Base-by-base conservation (phyloP, 768 basidiomycete species). In the Leccinum fibrillosum region DNA sequence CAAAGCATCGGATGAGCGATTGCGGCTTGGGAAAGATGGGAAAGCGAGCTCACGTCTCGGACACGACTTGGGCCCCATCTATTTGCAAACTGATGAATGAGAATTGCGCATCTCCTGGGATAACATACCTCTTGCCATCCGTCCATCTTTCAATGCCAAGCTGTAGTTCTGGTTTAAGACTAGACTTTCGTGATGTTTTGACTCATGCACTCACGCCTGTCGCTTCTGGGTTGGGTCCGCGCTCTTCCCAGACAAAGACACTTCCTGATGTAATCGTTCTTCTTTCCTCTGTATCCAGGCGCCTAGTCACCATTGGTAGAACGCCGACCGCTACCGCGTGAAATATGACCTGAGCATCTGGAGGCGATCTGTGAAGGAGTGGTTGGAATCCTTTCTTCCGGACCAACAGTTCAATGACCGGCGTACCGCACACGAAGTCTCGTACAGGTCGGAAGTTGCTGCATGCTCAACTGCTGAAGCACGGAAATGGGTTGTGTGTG, bases 161-260 rank as follows among this genome's bases (percentile, higher is more conserved):
- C 86, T 89, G 13, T 19, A 52, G 30, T 1, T 39, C 25, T 28
- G 10, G 63, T 60, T 12, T 66, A 21, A 57, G 54, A 51, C 49
- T 52, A 2, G 25, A 21, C n/a, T 54, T 49, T 32, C 54, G 56
- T 49, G 19, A 44, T 32, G 53, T 56, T 49, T 53, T 37, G 55
- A 49, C 53, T 12, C 35, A 55, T 37, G 44, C 39, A 74, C 82
- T 67, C 67, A 89, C 86, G 59, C 87, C 86, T 49, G 82, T 83
- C 28, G 83, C 78, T 60, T 88, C 89, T 52, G 84, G 72, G 60
- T 82, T 83, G 13, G 86, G 79, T 5, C 85, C 85, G 56, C 90
- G 79, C 69, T 92, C 90, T 68, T 92, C 89, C 90, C 90, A 92
- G 39, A 92, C 89, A 62, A 84, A 92, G 34, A 92, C 85, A 57